These are phyloP conservation scores for Apophysomyces elegans DNA, from an alignment of 371 early-diverging fungal species.

Conservation along the genomic window DNA sequence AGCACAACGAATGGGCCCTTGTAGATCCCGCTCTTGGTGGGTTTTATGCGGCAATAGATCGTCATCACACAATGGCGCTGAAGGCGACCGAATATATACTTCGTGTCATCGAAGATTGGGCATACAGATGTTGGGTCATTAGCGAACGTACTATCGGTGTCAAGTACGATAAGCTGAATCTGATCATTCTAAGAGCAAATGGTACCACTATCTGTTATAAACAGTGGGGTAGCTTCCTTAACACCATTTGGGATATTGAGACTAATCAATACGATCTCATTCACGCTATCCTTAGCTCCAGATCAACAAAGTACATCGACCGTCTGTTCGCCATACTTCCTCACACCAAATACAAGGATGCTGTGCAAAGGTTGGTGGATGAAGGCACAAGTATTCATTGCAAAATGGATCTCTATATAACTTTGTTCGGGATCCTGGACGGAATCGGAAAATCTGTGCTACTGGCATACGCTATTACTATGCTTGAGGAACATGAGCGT, in stretches of 20 bases:
- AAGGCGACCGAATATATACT: no score
- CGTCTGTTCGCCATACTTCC: neutral
- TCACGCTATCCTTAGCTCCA: neutral
- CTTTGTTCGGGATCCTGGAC: neutral
- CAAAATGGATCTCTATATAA: neutral
- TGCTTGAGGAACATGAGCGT: no score
- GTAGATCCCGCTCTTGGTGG: neutral
- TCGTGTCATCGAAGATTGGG: no score
- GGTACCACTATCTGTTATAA: neutral
- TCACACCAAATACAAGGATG: neutral
- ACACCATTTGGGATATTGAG: neutral
- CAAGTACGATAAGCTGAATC: no score
- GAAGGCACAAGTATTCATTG: neutral
- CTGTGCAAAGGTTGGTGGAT: neutral
- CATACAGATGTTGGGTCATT: no score
- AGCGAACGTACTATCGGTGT: no score
- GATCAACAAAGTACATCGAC: neutral
- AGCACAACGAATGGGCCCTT: neutral
- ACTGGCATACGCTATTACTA: neutral
- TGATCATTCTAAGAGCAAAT: neutral
- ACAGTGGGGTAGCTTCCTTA: neutral
- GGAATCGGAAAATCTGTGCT: neutral
- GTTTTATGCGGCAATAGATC: no score
- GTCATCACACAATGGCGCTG: neutral
- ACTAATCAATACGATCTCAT: neutral